Conservation (phyloP, 345 rosid species). For the Geranium brycei region DNA sequence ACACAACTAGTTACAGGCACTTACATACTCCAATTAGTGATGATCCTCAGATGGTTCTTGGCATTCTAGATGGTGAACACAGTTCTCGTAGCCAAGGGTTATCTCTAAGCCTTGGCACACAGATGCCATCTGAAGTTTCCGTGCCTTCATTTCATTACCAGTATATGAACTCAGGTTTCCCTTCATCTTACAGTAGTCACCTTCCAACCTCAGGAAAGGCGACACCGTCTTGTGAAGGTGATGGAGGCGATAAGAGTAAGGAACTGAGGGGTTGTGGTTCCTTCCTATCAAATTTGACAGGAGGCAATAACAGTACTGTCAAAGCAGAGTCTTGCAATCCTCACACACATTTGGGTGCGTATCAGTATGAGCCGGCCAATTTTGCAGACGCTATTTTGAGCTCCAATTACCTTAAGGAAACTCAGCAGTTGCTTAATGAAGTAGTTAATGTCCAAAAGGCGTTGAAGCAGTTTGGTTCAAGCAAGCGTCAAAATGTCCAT, state of each 20-base stretch:
- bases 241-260: background rate
- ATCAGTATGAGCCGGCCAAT: constrained; percentile 19
- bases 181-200: constrained; percentile 27
- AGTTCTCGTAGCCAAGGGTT: constrained; percentile 28
- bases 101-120: constrained; percentile 41
- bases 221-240: constrained; percentile 8
- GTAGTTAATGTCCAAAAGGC: constrained; percentile 66
- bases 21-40: background rate
- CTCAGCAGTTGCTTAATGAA: constrained; percentile 72
- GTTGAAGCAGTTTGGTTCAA: constrained; percentile 25
- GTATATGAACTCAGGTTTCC: constrained; percentile 17
- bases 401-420: constrained; percentile 61
- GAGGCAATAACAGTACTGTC: constrained; percentile 5
- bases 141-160: constrained; percentile 20
- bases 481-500: background rate
- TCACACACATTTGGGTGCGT: constrained; percentile 13
- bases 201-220: constrained; percentile 17
- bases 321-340: constrained; percentile 20
- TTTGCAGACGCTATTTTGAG: constrained; percentile 25
- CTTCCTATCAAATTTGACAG: too few species aligned
- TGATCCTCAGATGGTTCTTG: background rate
- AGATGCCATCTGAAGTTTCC: constrained; percentile 32
- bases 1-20: constrained; percentile 12
- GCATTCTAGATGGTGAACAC: background rate
- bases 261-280: background rate